Conservation (phyloP, 305 asterid species). For the Solanum hybrid region DNA sequence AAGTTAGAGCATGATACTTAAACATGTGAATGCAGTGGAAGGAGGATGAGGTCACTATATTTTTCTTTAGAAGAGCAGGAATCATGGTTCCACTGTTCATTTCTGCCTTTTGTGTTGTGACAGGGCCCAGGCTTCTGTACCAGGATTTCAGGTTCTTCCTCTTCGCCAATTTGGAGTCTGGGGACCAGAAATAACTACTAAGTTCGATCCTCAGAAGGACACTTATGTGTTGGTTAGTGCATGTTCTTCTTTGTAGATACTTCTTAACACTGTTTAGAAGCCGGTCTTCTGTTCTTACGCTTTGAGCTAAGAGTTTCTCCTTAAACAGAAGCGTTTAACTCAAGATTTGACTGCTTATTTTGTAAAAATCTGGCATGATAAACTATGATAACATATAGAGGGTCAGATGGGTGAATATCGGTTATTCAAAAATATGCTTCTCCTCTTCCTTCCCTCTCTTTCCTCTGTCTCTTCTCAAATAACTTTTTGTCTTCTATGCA, state of each 20-base stretch:
- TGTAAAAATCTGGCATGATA: not conserved
- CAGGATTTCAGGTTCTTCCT: slow-evolving; percentile 78
- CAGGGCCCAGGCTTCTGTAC: slow-evolving; percentile 76
- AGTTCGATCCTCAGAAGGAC: slow-evolving; percentile 73
- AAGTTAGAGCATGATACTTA: not conserved
- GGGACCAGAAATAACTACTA: slow-evolving; percentile 73
- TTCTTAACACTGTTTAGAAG: not conserved
- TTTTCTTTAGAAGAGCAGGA: not conserved
- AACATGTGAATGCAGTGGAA: not conserved
- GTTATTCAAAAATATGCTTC: not conserved
- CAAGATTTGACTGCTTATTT: not conserved
- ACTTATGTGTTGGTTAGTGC: slow-evolving; percentile 72
- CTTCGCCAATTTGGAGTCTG: slow-evolving; percentile 85
- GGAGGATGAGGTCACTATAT: not conserved
- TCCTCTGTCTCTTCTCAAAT: slow-evolving; percentile 2
- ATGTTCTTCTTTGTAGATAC: not conserved
- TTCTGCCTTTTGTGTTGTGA: slow-evolving; percentile 4
- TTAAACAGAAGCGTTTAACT: not conserved
- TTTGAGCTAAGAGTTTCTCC: not conserved
- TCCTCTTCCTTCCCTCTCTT: not conserved
- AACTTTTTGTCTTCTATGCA: slow-evolving; percentile 27
- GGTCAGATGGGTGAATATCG: not conserved
- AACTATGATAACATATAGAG: not conserved
- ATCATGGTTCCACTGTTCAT: not conserved
- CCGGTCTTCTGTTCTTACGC: not conserved